These are phyloP conservation scores for Blumeria graminis DNA, from an alignment of 2,329 filamentous ascomycete genomes.

Conservation along the genomic window DNA sequence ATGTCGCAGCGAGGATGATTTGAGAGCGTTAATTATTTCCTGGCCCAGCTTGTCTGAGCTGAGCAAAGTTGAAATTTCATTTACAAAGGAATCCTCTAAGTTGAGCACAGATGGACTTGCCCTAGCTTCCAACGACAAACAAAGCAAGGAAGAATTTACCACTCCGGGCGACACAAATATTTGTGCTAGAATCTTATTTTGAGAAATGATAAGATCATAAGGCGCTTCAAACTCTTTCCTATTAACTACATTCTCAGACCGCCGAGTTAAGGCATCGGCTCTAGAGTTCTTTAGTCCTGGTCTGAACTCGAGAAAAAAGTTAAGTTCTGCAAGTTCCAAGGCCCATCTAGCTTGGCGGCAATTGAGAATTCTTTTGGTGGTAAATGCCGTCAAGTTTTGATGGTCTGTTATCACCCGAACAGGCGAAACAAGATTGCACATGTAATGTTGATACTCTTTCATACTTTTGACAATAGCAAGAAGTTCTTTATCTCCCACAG, in stretches of 20 bases:
- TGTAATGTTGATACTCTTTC: not conserved
- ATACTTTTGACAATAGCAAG: constrained; percentile 1
- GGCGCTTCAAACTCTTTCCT: not conserved
- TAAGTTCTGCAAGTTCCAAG: not conserved
- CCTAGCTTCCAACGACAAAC: not conserved
- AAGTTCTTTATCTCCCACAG: not conserved
- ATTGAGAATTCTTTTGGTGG: not conserved
- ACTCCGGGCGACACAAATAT: not conserved
- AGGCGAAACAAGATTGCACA: not conserved
- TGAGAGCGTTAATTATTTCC: not conserved
- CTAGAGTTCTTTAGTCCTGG: not conserved
- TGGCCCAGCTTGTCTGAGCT: not conserved
- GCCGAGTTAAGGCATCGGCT: not conserved
- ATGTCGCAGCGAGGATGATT: not conserved
- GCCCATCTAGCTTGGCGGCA: not conserved
- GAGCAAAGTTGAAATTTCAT: not conserved
- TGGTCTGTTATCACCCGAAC: not conserved
- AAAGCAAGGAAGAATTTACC: not conserved
- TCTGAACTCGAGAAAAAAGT: not conserved
- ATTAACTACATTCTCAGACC: not conserved
- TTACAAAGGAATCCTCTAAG: not conserved
- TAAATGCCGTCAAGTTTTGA: not conserved
- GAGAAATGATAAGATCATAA: not conserved
- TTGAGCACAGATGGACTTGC: not conserved
- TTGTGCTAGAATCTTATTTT: not conserved